A percentile compares a stretch with the other conserved stretches of the same genome.
Conservation (phyloP, 1,284 basidiomycete species). For the Cryptococcus sp. region DNA sequence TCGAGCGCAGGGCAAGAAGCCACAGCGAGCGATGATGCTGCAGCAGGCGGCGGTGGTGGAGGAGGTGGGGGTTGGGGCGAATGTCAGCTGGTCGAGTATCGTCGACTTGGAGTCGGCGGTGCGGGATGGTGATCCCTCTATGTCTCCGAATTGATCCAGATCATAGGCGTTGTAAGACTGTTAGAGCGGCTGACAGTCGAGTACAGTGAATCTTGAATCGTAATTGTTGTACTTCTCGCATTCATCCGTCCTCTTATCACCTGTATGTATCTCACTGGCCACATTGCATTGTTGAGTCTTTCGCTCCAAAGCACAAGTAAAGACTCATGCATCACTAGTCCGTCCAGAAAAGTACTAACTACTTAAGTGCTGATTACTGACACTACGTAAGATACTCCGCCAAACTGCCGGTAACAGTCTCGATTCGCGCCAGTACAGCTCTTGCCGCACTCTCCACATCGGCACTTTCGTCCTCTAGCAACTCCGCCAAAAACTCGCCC, state of each 20-base stretch:
- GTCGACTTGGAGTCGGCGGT: conserved; percentile 45
- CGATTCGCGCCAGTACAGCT: conserved; percentile 53
- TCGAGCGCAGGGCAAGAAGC: not conserved
- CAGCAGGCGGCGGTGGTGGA: conserved; percentile 7
- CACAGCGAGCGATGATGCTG: conserved; percentile 3
- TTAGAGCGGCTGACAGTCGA: too few relatives aligned
- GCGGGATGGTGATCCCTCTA: conserved; percentile 35
- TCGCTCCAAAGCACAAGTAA: too few relatives aligned
- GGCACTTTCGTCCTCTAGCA: conserved; percentile 56
- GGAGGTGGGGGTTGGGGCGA: conserved; percentile 13
- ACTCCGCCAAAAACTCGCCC: conserved; percentile 56
- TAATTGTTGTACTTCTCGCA: too few relatives aligned
- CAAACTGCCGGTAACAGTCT: conserved; percentile 53
- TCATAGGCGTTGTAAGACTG: too few relatives aligned
- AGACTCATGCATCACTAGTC: too few relatives aligned
- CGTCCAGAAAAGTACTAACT: too few relatives aligned
- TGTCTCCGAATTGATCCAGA: too few relatives aligned
- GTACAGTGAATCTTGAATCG: too few relatives aligned
- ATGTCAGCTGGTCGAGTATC: conserved; percentile 49
- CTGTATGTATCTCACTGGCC: too few relatives aligned
- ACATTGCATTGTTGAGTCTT: too few relatives aligned
- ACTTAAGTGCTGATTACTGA: too few relatives aligned
- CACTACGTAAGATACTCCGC: conserved; percentile 51
- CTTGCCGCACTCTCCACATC: conserved; percentile 53
- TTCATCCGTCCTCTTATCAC: too few relatives aligned